These are phyloP conservation scores for Scenedesmus sp. DNA, from an alignment of 163 green algal species.

Conservation along the genomic window DNA sequence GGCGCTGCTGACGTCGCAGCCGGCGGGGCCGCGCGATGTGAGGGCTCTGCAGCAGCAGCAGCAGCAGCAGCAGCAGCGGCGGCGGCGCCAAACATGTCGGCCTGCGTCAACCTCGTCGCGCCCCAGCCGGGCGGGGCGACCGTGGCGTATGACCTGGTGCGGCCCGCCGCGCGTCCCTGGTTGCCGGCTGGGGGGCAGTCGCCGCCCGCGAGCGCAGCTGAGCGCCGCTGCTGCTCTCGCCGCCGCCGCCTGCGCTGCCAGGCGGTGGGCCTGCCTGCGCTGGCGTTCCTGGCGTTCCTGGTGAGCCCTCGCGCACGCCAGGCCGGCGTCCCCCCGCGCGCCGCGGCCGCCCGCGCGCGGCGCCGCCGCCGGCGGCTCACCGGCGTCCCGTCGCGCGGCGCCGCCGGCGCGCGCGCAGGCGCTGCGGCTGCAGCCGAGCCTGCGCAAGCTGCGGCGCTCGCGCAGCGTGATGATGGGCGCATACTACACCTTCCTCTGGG, in stretches of 20 bases:
- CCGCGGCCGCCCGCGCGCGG: neutral
- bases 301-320: neutral
- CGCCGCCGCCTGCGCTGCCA: neutral
- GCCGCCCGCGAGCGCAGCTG: neutral
- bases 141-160: slow-evolving; percentile 41
- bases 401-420: slow-evolving; percentile 40
- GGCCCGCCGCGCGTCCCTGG: too few species aligned
- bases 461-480: slow-evolving; percentile 63
- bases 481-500: slow-evolving; percentile 67
- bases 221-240: neutral
- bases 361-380: neutral
- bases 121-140: slow-evolving; percentile 10
- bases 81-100: too few species aligned
- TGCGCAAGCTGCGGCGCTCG: slow-evolving; percentile 55
- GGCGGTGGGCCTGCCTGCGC: slow-evolving; percentile 39
- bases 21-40: too few species aligned
- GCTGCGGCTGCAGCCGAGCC: slow-evolving; percentile 38
- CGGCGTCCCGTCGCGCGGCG: too few species aligned
- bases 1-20: too few species aligned
- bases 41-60: too few species aligned
- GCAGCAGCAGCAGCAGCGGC: too few species aligned
- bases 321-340: too few species aligned
- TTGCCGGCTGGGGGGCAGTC: too few species aligned
- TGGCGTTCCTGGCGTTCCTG: slow-evolving; percentile 43
- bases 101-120: slow-evolving; percentile 45